These are phyloP conservation scores for Aspergillus neotritici DNA, from an alignment of 2,329 filamentous ascomycete species.

Conservation along the genomic window DNA sequence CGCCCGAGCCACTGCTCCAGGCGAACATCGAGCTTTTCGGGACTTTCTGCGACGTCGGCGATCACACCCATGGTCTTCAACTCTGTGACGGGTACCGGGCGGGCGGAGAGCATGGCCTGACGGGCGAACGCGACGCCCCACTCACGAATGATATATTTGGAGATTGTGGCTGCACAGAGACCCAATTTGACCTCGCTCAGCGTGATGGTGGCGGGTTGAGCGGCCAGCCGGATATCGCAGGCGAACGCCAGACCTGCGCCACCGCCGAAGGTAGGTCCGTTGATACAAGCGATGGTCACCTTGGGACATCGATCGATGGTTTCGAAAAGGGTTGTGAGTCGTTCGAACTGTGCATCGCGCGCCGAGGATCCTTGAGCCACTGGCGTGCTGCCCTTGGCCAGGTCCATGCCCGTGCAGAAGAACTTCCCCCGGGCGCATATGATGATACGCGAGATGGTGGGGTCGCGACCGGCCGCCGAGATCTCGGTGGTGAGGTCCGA, in stretches of 20 bases:
- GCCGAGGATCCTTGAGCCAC: constrained; percentile 14
- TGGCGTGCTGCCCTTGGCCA: constrained; percentile 18
- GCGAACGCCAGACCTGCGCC: constrained; percentile 42
- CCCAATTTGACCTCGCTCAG: constrained; percentile 37
- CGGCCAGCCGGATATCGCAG: constrained; percentile 35
- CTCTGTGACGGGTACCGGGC: constrained; percentile 17
- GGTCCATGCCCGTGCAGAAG: constrained; percentile 43
- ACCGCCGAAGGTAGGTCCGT: constrained; percentile 42
- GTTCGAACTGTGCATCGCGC: constrained; percentile 16
- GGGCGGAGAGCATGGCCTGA: constrained; percentile 36
- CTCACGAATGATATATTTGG: not conserved
- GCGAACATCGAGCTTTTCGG: not conserved
- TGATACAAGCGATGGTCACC: constrained; percentile 38
- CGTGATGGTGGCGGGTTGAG: constrained; percentile 17
- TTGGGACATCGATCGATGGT: constrained; percentile 38
- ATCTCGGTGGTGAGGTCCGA: constrained; percentile 27
- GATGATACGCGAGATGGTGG: constrained; percentile 31
- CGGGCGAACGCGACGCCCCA: constrained; percentile 28
- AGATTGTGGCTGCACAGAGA: too few species aligned
- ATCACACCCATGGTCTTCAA: constrained; percentile 2
- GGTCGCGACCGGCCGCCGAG: constrained; percentile 16
- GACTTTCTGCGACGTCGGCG: constrained; percentile 1
- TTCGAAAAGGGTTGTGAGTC: constrained; percentile 29
- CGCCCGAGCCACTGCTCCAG: constrained; percentile 1
- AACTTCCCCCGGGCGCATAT: constrained; percentile 34